Conservation (phyloP, 352 stramenopile species). For the Pythium dissimile region DNA sequence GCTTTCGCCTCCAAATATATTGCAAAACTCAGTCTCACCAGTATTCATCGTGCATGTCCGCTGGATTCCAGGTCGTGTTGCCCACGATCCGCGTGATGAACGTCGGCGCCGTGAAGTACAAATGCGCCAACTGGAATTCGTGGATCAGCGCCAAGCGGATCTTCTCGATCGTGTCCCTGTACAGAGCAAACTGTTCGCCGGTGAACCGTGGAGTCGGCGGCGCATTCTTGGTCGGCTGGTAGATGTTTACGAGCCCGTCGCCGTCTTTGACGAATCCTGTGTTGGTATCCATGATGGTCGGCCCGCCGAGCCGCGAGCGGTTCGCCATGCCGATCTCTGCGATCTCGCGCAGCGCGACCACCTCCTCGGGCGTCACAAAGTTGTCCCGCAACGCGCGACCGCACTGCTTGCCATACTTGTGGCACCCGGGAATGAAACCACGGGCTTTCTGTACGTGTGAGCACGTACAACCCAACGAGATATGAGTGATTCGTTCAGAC, state of each 20-base stretch:
- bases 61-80: slow-evolving; percentile 76
- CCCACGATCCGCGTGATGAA: slow-evolving; percentile 90
- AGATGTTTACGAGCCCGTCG: slow-evolving; percentile 88
- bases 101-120: slow-evolving; percentile 92
- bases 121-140: slow-evolving; percentile 66
- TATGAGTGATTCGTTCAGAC: no score
- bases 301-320: slow-evolving; percentile 65
- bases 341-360: slow-evolving; percentile 72
- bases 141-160: slow-evolving; percentile 77
- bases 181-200: slow-evolving; percentile 79
- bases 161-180: slow-evolving; percentile 71
- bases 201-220: slow-evolving; percentile 62
- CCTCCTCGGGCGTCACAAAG: slow-evolving; percentile 69
- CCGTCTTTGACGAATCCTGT: slow-evolving; percentile 85
- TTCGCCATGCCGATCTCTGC: slow-evolving; percentile 81
- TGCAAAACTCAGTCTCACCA: slow-evolving; percentile 44
- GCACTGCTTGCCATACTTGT: slow-evolving; percentile 58
- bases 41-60: slow-evolving; percentile 90
- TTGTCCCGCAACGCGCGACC: slow-evolving; percentile 65
- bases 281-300: slow-evolving; percentile 93
- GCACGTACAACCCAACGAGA: not conserved
- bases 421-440: slow-evolving; percentile 60
- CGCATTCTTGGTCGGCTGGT: slow-evolving; percentile 49
- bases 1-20: no score
- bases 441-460: slow-evolving; percentile 36